Percentiles rank a stretch among this genome's conserved stretches.
These are phyloP conservation scores for Chenopodium berlandieri DNA, from an alignment of 148 eudicot species.

Conservation along the genomic window DNA sequence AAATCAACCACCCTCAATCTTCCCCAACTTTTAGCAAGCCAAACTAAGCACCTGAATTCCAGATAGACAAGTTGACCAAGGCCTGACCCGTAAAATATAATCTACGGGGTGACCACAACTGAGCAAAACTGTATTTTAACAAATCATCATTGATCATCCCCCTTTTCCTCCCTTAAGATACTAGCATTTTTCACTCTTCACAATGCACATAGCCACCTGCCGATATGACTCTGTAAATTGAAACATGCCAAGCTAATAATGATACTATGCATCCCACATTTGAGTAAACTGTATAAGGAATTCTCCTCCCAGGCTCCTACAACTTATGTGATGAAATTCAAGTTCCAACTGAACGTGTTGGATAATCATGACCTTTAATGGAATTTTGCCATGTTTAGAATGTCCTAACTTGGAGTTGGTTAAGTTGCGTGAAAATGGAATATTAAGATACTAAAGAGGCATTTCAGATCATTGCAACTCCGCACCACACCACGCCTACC, in stretches of 20 bases:
- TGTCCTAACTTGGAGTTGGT: no score
- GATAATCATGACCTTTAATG: background rate
- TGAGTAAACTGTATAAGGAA: background rate
- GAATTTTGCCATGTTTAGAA: background rate
- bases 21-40: background rate
- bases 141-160: background rate
- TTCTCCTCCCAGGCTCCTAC: background rate
- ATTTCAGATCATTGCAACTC: background rate
- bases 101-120: background rate
- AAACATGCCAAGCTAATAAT: background rate
- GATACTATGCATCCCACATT: background rate
- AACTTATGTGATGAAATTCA: background rate
- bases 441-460: background rate
- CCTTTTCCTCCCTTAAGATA: background rate
- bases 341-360: background rate
- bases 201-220: background rate
- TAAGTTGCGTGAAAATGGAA: background rate
- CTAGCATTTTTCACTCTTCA: background rate
- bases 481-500: background rate
- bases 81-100: background rate
- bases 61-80: background rate
- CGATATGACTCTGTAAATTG: background rate
- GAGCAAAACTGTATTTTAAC: background rate
- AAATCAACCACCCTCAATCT: background rate
- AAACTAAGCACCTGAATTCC: background rate